These are phyloP conservation scores for Penicillium occitanis DNA, from an alignment of 2,329 filamentous ascomycete species.

Conservation along the genomic window DNA sequence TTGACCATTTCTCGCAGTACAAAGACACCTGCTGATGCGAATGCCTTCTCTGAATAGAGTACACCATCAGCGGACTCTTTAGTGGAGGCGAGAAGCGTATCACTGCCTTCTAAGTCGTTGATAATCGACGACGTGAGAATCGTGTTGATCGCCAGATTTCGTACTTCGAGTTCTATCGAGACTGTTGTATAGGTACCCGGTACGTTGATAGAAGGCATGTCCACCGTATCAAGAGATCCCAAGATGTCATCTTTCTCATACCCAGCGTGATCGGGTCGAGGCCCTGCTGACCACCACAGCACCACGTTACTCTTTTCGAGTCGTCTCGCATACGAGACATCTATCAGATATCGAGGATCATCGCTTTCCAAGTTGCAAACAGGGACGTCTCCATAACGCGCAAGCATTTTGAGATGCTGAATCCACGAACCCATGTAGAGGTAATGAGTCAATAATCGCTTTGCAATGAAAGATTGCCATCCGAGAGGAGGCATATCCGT, in stretches of 20 bases:
- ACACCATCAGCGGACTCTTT: constrained; percentile 62
- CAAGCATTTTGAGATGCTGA: constrained; percentile 79
- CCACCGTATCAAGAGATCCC: constrained; percentile 77
- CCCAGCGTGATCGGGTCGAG: constrained; percentile 89
- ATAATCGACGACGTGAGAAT: constrained; percentile 94
- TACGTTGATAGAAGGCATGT: constrained; percentile 91
- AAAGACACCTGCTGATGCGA: constrained; percentile 84
- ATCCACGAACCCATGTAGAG: constrained; percentile 93
- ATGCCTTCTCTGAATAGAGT: constrained; percentile 83
- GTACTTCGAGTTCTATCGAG: constrained; percentile 90
- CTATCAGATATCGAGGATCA: constrained; percentile 91
- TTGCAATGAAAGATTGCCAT: constrained; percentile 88
- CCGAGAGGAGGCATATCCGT: constrained; percentile 85
- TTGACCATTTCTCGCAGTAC: constrained; percentile 98
- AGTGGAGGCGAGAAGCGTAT: constrained; percentile 81
- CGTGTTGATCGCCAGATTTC: constrained; percentile 95
- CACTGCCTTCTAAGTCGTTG: constrained; percentile 89
- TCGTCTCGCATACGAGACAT: constrained; percentile 87
- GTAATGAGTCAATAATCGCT: constrained; percentile 83
- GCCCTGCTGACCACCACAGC: constrained; percentile 90
- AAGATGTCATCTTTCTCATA: constrained; percentile 90
- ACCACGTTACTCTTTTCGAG: constrained; percentile 90
- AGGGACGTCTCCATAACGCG: constrained; percentile 89
- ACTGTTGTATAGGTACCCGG: constrained; percentile 93
- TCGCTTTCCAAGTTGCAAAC: constrained; percentile 94